phyloP scores from a whole-genome alignment of 2,329 filamentous ascomycete species.

The Penicillium psychrosexuale region DNA sequence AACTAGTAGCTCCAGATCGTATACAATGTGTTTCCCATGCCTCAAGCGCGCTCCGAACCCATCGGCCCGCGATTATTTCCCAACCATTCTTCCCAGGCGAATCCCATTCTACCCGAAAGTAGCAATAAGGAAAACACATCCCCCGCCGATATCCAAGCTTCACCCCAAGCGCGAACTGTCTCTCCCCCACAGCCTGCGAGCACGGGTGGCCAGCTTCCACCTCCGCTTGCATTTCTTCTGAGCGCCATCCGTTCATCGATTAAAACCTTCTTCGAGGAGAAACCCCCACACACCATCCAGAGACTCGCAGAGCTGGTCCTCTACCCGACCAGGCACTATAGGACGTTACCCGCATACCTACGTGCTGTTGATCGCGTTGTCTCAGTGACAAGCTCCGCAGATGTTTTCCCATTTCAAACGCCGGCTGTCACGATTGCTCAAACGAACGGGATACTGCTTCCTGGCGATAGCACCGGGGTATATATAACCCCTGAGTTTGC shows the following conservation, averaged over 20 bases:
- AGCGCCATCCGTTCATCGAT: conserved; percentile 60
- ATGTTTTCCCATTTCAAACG: conserved; percentile 71
- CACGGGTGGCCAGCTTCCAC: conserved; percentile 55
- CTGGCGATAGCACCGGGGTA: conserved; percentile 33
- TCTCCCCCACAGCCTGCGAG: conserved; percentile 42
- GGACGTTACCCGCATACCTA: conserved; percentile 76
- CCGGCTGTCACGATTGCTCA: conserved; percentile 20
- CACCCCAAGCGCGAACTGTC: conserved; percentile 36
- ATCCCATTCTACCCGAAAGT: conserved; percentile 27
- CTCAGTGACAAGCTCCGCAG: conserved; percentile 77
- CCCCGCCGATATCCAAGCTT: conserved; percentile 31
- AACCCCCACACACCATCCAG: conserved; percentile 90
- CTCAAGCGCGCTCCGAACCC: conserved; percentile 48
- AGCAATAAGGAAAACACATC: conserved; percentile 41
- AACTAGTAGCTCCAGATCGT: conserved; percentile 59
- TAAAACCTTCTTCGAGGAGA: conserved; percentile 62
- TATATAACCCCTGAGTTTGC: conserved; percentile 34
- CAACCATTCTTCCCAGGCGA: conserved; percentile 25
- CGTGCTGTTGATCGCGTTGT: conserved; percentile 88
- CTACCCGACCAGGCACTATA: conserved; percentile 73
- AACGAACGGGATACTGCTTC: conserved; percentile 55
- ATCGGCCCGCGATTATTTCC: conserved; percentile 22
- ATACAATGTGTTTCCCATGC: conserved; percentile 70
- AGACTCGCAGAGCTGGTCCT: conserved; percentile 84
- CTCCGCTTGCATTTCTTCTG: conserved; percentile 62